Conservation (phyloP, 2,329 filamentous ascomycete species). For the Colletotrichum sp. region DNA sequence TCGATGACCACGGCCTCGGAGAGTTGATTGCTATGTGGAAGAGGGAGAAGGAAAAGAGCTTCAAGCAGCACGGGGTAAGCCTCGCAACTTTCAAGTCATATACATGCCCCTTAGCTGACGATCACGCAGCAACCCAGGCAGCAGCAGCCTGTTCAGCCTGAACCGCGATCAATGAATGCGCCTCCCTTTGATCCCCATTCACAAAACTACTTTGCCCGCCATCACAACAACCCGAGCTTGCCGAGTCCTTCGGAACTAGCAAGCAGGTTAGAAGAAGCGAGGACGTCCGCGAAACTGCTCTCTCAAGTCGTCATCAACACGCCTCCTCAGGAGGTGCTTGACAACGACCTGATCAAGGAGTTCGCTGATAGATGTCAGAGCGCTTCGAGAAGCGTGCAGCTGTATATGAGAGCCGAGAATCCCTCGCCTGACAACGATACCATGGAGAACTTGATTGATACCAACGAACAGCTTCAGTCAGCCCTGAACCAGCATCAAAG, state of each 20-base stretch:
- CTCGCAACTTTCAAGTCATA: background rate
- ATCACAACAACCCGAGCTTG: conserved; percentile 51
- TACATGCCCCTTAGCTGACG: conserved; percentile 13
- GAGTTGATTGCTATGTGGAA: conserved; percentile 85
- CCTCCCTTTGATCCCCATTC: conserved; percentile 48
- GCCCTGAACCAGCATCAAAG: conserved; percentile 86
- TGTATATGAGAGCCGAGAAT: conserved; percentile 81
- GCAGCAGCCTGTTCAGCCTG: conserved; percentile 22
- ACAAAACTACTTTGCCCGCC: conserved; percentile 64
- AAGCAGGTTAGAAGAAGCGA: conserved; percentile 86
- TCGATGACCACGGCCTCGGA: conserved; percentile 74
- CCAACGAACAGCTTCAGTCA: conserved; percentile 87
- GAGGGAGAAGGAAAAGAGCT: conserved; percentile 77
- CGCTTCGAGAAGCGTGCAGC: conserved; percentile 82
- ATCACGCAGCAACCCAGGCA: background rate
- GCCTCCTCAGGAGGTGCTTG: conserved; percentile 73
- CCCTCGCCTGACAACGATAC: conserved; percentile 91
- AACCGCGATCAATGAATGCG: conserved; percentile 46
- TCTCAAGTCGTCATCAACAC: conserved; percentile 90
- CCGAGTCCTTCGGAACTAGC: conserved; percentile 80
- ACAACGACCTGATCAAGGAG: conserved; percentile 90
- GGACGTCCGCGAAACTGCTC: conserved; percentile 89
- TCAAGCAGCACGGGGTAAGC: conserved; percentile 56
- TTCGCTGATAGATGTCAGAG: conserved; percentile 86
- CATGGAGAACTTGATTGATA: conserved; percentile 91